Evolutionary conservation across 2,329 filamentous ascomycete species (phyloP), one percentile per base, ranked within the genome.

Genomic region (Byssochlamys sp.): DNA sequence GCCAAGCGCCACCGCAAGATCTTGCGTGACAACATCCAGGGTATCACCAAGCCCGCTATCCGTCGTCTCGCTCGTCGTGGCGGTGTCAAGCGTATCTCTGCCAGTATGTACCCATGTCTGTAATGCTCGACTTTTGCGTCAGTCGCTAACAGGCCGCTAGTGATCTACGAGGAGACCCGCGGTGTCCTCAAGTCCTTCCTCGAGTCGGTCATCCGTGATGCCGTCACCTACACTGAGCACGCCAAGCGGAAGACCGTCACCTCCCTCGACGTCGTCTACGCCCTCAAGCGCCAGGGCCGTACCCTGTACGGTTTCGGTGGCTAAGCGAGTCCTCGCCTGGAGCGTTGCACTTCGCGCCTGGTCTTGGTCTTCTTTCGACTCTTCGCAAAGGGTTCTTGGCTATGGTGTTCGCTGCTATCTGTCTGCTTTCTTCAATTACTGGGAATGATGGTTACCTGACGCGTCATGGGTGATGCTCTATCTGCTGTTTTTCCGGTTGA

Each of bases 1-100:
- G 92, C 92, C 80, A 97, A 96, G 89, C 91, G 91, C 80, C 91
- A 96, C 82, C 87, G 92, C 74, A 96, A 96, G 89, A 96, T 96
- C 83, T 85, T 96, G 78, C 90, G 91, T 80, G 91, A 96, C 88
- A 96, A 96, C 89, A 96, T 96, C 75, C 91, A 96, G 83, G 91
- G 91, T 81, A 96, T 96, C 76, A 96, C 91, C 74, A 96, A 96
- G 89, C 91, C 91, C 71, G 91, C 91, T 72, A 96, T 96, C 80
- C 88, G 91, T 73, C 91, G 91, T 95, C 91, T 96, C 77, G 91
- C 91, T 66, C 91, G 91, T 81, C 91, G 91, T 94, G 91, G 91
- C 79, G 91, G 91, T 91, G 91, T 96, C 84, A 96, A 96, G 90
- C 91, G 91, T 95, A 96, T 96, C 73, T 96, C 91, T 72, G 91